Percentiles rank a stretch among this genome's conserved stretches.
These are phyloP conservation scores for Paragyromitra xinjiangensis DNA, from an alignment of 495 filamentous ascomycete species.

Conservation along the genomic window DNA sequence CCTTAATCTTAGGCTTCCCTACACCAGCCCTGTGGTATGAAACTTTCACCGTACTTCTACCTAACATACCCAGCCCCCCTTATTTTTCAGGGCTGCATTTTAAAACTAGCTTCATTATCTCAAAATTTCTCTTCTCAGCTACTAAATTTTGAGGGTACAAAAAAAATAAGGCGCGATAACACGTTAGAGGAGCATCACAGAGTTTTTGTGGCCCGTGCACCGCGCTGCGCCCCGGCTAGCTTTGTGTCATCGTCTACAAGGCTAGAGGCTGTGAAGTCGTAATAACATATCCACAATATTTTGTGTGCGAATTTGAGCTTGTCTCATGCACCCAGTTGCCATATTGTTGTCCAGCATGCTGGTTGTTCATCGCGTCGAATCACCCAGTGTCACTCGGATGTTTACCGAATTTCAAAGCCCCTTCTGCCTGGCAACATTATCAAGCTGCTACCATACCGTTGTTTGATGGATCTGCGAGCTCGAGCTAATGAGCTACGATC, in stretches of 20 bases:
- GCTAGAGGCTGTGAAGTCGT: background rate
- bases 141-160: background rate
- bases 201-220: background rate
- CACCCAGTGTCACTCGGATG: background rate
- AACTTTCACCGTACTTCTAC: background rate
- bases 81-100: background rate
- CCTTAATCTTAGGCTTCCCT: background rate
- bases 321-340: background rate
- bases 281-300: background rate
- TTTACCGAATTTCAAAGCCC: background rate
- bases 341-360: background rate
- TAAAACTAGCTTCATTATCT: background rate
- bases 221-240: background rate
- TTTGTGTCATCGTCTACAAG: background rate
- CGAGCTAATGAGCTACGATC: too few relatives aligned
- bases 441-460: too few relatives aligned
- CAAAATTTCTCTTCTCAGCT: background rate
- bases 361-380: background rate
- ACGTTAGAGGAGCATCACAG: background rate
- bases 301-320: background rate
- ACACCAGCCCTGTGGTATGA: background rate
- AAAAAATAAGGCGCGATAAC: background rate
- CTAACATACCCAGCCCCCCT: constrained; percentile 1
- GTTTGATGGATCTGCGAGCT: too few relatives aligned
- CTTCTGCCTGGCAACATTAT: too few relatives aligned